Evolutionary conservation across 1,284 basidiomycete species (phyloP).

Genomic region (Moniliella sp.): DNA sequence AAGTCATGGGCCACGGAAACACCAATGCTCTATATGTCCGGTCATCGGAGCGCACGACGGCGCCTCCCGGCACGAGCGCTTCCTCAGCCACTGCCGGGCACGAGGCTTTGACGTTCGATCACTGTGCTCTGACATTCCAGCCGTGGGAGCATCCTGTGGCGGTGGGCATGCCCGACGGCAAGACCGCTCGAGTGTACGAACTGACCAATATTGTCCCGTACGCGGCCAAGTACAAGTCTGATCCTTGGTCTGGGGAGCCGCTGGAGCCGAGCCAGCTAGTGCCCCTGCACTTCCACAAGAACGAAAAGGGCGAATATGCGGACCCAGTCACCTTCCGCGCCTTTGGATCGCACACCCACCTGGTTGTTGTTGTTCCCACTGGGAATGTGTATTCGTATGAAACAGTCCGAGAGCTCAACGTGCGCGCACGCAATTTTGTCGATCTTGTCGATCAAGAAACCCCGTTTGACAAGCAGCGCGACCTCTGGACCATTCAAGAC

Average conservation of each 20-base stretch:
- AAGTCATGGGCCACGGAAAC: slow-evolving; percentile 27
- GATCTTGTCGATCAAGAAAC: slow-evolving; percentile 60
- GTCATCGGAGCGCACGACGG: slow-evolving; percentile 13
- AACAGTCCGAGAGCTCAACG: slow-evolving; percentile 43
- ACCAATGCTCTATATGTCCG: slow-evolving; percentile 21
- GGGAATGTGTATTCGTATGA: slow-evolving; percentile 78
- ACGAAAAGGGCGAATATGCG: slow-evolving; percentile 14
- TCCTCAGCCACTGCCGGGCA: slow-evolving; percentile 7
- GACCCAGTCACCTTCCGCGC: slow-evolving; percentile 38
- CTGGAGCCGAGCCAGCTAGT: slow-evolving; percentile 60
- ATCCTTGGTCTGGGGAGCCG: slow-evolving; percentile 71
- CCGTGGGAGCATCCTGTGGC: slow-evolving; percentile 74
- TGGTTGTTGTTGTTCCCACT: slow-evolving; percentile 35
- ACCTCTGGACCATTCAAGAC: slow-evolving; percentile 59
- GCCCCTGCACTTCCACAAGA: slow-evolving; percentile 52
- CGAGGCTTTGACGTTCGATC: slow-evolving; percentile 56
- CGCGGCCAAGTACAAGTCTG: slow-evolving; percentile 46
- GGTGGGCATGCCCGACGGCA: slow-evolving; percentile 19
- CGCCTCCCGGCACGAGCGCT: slow-evolving; percentile 42
- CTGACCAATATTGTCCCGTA: slow-evolving; percentile 61
- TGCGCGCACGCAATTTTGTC: slow-evolving; percentile 49
- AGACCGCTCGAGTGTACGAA: slow-evolving; percentile 30
- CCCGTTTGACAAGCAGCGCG: slow-evolving; percentile 58
- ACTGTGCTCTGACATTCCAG: slow-evolving; percentile 74
- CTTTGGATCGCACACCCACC: slow-evolving; percentile 39